Base-by-base conservation (phyloP, 768 basidiomycete genomes). In the Coprinopsis sp. region DNA sequence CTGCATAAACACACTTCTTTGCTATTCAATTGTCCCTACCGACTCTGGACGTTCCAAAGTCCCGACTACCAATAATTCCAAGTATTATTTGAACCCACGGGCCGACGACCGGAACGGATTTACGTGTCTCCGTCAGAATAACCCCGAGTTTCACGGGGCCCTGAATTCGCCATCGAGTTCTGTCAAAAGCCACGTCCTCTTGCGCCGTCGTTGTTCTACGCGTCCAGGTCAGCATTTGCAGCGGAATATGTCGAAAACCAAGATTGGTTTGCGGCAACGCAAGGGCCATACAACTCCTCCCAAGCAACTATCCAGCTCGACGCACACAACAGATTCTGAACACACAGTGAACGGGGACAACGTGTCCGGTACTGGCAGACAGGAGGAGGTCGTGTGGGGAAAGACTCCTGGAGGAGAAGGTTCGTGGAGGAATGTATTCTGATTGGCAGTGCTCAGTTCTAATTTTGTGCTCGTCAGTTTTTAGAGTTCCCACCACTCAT, bases 401-500 rank as follows among this genome's bases (percentile, higher is more conserved):
- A 89, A 91, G 65, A 92, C 90, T 0, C 87, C 87, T 13, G 60
- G 72, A 29, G 89, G 87, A 33, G 79, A 86, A 75, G 90, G 89
- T 85, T 53, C 33, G 72, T 57, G n/a, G n/a, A n/a, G n/a, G n/a
- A n/a, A 16, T 22, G 48, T 33, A 28, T n/a, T 24, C 21, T 43
- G 22, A 37, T 42, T 23, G 40, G 29, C 47, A 46, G 31, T n/a
- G 23, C 16, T 39, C 3, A 21, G 42, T 42, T 39, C 44, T 50
- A 25, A 46, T 27, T 51, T 49, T 49, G 8, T 45, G 40, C 39
- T 14, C 34, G 34, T 23, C 52, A 97, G 93, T 96, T 6, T 99
- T 99, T 62, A 79, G 82, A 50, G 91, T 95, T 34, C 92, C 92
- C 10, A 89, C 91, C 16, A 95, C 92, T 0, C 87, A 92, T 63